Evolutionary conservation across 495 filamentous ascomycete genomes (phyloP), one percentile per base, ranked within the genome.

Genomic region (Astrothelium macrocarpum): DNA sequence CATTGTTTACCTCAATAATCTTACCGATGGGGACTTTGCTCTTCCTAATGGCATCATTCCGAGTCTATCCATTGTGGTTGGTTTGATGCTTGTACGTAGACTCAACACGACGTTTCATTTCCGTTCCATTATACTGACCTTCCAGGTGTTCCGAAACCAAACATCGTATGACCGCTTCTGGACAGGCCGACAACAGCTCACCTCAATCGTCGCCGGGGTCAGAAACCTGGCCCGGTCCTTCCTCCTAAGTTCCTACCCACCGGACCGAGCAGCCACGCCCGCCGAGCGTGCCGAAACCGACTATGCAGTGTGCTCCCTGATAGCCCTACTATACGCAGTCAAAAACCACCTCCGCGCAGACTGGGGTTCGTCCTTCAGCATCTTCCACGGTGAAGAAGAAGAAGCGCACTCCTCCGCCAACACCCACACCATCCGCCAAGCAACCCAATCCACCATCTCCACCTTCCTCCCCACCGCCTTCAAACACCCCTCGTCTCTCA

Each of bases 21-120:
- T 83, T 71, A 76, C 81, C 23, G 77, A 80, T 56, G 76, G 78
- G 5, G 78, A 79, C 32, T 75, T 90, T 23, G 81, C 81, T 53
- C 74, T 91, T 20, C 88, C 88, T 3, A 77, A 77, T 60, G 85
- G 75, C 66, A 90, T 90, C 65, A 85, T 91, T 62, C 87, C 88
- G 18, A 86, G 82, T n/a, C 74, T 91, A 1, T 89, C 86, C 25
- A 91, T 91, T 65, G 88, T 91, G 59, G 87, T 90, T 28, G 88
- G 88, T 70, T 71, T 91, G 20, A 90, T 91, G 85, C 86, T 91
- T 36, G 88, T 56, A 29, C 7, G 49, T 56, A 10, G 23, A 56
- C 49, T 11, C 29, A 4, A 7, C n/a, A n/a, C n/a, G 20, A 29
- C 26, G 12, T 18, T 12, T 20, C 23, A n/a, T 10, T 26, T 56